Percentiles rank a stretch among this genome's conserved stretches.
These are phyloP conservation scores for Rhizoclosmatium globosum DNA, from an alignment of 192 early-diverging fungal genomes.

Conservation along the genomic window DNA sequence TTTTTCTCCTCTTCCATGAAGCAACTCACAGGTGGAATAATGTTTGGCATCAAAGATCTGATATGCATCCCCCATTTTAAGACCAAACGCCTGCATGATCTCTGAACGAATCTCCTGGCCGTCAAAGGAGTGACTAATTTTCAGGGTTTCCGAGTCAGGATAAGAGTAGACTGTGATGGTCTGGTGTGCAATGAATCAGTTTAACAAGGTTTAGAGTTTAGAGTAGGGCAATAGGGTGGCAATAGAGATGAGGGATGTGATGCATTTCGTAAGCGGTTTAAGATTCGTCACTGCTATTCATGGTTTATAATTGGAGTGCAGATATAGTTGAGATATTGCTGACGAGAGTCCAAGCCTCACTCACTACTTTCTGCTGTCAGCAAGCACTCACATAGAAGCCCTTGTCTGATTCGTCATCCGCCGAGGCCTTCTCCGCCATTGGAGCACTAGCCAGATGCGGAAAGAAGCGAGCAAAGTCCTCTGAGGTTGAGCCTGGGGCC, in stretches of 20 bases:
- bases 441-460: neutral
- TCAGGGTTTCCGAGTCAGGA: neutral
- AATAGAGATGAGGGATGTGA: too few relatives aligned
- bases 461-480: constrained; percentile 11
- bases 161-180: constrained; percentile 16
- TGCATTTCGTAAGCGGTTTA: too few relatives aligned
- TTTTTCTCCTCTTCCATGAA: too few relatives aligned
- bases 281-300: too few relatives aligned
- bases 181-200: neutral
- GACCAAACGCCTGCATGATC: neutral
- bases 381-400: neutral
- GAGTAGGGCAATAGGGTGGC: neutral
- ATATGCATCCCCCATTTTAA: too few relatives aligned
- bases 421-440: neutral
- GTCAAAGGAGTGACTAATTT: neutral
- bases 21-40: too few relatives aligned
- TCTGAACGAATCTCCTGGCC: constrained; percentile 18
- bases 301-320: too few relatives aligned
- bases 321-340: too few relatives aligned
- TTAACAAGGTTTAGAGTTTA: neutral
- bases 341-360: neutral
- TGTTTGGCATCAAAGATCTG: neutral
- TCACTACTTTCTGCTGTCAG: neutral
- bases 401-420: neutral
- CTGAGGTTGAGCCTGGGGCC: neutral